Evolutionary conservation across 345 rosid genomes (phyloP).

Genomic region (Sonneratia alba): DNA sequence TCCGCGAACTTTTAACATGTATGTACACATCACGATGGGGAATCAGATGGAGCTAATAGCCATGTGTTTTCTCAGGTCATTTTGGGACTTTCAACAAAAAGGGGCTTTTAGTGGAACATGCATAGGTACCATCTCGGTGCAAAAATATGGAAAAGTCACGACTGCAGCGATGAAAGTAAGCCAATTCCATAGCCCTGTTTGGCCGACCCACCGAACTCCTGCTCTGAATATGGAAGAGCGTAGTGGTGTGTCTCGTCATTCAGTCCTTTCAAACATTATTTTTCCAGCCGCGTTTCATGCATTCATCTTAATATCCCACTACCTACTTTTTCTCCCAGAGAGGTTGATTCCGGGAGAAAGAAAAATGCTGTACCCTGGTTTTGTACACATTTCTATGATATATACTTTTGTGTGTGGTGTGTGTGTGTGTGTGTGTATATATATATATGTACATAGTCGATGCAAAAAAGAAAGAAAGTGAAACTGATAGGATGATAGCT

Average conservation of each 20-base stretch:
- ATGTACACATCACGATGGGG: background rate
- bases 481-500: too few relatives aligned
- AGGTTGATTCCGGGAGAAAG: background rate
- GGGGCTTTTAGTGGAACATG: slow-evolving; percentile 10
- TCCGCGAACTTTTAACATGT: background rate
- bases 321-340: background rate
- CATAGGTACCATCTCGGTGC: slow-evolving; percentile 8
- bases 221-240: background rate
- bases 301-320: background rate
- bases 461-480: too few relatives aligned
- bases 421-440: too few relatives aligned
- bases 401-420: too few relatives aligned
- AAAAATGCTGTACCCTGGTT: background rate
- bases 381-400: background rate
- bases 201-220: slow-evolving; percentile 5
- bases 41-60: background rate
- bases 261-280: slow-evolving; percentile 1
- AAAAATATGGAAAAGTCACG: slow-evolving; percentile 13
- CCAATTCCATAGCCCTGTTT: slow-evolving; percentile 6
- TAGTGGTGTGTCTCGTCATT: background rate
- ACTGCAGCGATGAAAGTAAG: slow-evolving; percentile 11
- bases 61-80: background rate
- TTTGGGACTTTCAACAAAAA: background rate
- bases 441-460: too few relatives aligned
- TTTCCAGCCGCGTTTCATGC: background rate